Percentiles rank a stretch among this genome's conserved stretches.
Conservation (phyloP, 2,329 filamentous ascomycete genomes). For the Talaromyces sp. region DNA sequence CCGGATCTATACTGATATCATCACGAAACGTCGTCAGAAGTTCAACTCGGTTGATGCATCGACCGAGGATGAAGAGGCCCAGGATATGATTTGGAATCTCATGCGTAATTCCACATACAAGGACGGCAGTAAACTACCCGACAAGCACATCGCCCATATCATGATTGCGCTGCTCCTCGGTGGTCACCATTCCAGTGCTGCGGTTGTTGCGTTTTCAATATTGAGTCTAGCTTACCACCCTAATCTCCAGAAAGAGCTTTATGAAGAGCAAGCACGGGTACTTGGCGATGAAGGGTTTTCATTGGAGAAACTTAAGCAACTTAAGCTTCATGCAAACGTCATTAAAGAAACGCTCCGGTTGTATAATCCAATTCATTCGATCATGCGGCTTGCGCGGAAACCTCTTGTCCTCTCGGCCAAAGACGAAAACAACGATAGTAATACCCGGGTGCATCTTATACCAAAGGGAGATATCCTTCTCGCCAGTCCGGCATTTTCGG, state of each 20-base stretch:
- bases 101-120: conserved; percentile 77
- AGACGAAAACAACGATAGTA: conserved; percentile 61
- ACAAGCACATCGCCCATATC: conserved; percentile 82
- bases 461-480: conserved; percentile 76
- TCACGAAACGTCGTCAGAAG: conserved; percentile 59
- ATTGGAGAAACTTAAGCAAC: conserved; percentile 71
- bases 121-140: conserved; percentile 70
- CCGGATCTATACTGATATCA: conserved; percentile 75
- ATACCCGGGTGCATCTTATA: conserved; percentile 55
- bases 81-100: conserved; percentile 86
- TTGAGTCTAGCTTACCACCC: conserved; percentile 73
- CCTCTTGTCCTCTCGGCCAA: conserved; percentile 63
- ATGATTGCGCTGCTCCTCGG: conserved; percentile 94
- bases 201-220: conserved; percentile 79
- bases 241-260: conserved; percentile 74
- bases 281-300: conserved; percentile 71
- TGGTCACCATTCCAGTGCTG: conserved; percentile 82
- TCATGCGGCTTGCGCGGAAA: conserved; percentile 85
- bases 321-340: conserved; percentile 76
- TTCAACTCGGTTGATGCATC: conserved; percentile 31
- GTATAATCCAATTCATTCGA: conserved; percentile 90
- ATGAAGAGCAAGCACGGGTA: conserved; percentile 70
- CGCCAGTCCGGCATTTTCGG: conserved; percentile 74
- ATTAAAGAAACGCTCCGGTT: conserved; percentile 89
- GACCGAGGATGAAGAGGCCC: conserved; percentile 47